Evolutionary conservation across 345 rosid genomes (phyloP).

Genomic region (Camelina neglecta): DNA sequence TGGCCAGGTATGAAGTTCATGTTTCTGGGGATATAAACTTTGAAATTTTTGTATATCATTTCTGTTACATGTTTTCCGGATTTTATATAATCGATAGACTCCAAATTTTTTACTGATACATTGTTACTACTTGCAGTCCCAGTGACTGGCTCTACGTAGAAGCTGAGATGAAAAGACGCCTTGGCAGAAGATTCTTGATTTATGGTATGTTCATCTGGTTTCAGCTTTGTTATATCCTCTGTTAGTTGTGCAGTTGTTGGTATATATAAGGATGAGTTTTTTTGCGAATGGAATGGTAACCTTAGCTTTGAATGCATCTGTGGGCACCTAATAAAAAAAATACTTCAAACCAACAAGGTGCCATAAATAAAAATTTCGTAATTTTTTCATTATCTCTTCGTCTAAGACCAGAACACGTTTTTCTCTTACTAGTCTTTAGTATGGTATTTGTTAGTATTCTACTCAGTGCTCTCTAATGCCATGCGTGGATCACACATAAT

Average conservation of each 20-base stretch:
- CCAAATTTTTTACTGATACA: slow-evolving; percentile 23
- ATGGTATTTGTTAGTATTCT: neutral
- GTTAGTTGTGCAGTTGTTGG: slow-evolving; percentile 19
- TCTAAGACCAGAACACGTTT: neutral
- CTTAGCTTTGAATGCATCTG: neutral
- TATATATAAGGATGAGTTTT: neutral
- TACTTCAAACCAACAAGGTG: slow-evolving; percentile 5
- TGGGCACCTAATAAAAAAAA: neutral
- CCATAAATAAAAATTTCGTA: neutral
- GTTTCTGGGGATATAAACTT: neutral
- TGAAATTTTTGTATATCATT: neutral
- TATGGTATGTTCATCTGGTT: slow-evolving; percentile 59
- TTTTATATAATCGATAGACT: neutral
- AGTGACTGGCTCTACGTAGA: slow-evolving; percentile 96
- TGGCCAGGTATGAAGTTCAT: slow-evolving; percentile 68
- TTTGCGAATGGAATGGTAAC: neutral
- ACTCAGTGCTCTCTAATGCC: neutral
- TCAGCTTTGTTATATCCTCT: neutral
- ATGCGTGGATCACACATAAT: neutral
- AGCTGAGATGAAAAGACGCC: slow-evolving; percentile 87
- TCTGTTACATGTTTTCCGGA: neutral
- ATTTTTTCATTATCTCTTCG: neutral
- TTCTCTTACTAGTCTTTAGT: neutral
- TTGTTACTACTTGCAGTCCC: slow-evolving; percentile 65
- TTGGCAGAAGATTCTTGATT: slow-evolving; percentile 85